Base-by-base conservation (phyloP, 73 alveolate species). In the Paramecium pentaurelia region DNA sequence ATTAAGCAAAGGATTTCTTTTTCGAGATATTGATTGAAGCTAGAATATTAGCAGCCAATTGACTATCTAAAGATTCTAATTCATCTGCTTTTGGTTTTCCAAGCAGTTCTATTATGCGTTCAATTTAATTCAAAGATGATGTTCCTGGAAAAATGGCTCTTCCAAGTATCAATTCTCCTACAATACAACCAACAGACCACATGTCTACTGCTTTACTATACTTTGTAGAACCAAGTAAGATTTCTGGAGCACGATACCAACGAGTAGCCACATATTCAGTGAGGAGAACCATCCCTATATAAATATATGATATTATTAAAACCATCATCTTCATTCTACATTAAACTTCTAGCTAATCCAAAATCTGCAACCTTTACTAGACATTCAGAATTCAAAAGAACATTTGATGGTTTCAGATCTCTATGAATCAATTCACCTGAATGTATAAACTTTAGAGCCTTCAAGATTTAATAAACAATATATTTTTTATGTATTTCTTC, bases 221-320 rank as follows among this genome's bases (percentile, higher is more conserved):
- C 90, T 95, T 96, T 58, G 97, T 97, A 49, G 97, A 92, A 8
- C 99, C 98, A 18, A 97, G 88, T 51, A 97, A 95, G 45, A 97
- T 95, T 85, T 97, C 99, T 1, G 99, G 99, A 4, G 99, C 98
- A 58, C 99, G 89, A 86, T 97, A 97, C 98, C 99, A 97, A 92
- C 99, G 96, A 38, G 99, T 97, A 28, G 99, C 99, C 40, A 97
- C 99, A 87, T 97, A 97, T 93, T 97, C 99, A 47, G 99, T 97
- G 85, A 97, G 92, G 0, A 97, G 94, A 3, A 96, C 96, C 30
- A 71, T 60, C 8, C 77, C 94, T 45, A 12, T 34, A 30, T 18
- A 73, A 36, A 8, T 14, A 20, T 14, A 16, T 36, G 44, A 25
- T 25, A 45, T 45, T 80, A 54, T 54, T 54, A 2, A 16, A n/a